A percentile compares a stretch with the other conserved stretches of the same genome.
phyloP scores from a whole-genome alignment of 2,329 filamentous ascomycete species.

The Fusarium albosuccineum region DNA sequence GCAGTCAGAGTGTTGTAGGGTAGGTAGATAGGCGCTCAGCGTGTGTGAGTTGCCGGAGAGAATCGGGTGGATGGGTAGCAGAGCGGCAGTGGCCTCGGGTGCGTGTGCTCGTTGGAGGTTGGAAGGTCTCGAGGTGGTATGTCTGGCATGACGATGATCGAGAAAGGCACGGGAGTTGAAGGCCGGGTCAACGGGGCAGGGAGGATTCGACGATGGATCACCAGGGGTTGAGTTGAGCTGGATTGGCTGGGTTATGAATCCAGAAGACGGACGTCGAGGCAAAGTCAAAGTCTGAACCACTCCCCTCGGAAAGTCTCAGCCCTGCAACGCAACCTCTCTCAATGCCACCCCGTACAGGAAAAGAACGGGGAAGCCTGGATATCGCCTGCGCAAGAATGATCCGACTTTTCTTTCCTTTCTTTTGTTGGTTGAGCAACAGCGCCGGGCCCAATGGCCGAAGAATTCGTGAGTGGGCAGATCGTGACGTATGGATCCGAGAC shows the following conservation, averaged over 20 bases:
- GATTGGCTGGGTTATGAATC: constrained; percentile 17
- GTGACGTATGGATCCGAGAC: constrained; percentile 38
- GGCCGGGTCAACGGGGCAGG: constrained; percentile 7
- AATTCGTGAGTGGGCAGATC: constrained; percentile 43
- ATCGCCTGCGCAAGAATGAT: constrained; percentile 39
- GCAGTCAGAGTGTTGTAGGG: constrained; percentile 26
- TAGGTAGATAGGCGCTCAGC: constrained; percentile 12
- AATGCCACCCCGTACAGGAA: constrained; percentile 18
- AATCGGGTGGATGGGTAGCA: constrained; percentile 36
- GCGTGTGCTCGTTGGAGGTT: constrained; percentile 3
- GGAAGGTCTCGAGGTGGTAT: constrained; percentile 10
- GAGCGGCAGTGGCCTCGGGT: constrained; percentile 14
- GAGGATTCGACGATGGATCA: background rate
- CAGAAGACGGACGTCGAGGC: background rate
- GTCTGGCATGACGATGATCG: constrained; percentile 3
- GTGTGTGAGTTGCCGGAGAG: constrained; percentile 38
- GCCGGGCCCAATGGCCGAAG: constrained; percentile 18
- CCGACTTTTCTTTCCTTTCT: constrained; percentile 41
- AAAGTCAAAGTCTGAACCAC: constrained; percentile 9
- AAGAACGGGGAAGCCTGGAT: constrained; percentile 30
- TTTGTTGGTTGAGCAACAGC: constrained; percentile 34
- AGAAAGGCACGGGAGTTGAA: constrained; percentile 7
- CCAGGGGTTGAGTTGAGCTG: background rate
- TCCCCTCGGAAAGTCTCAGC: constrained; percentile 18
- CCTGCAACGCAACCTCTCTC: constrained; percentile 16